These are phyloP conservation scores for Fusarium sp. DNA, from an alignment of 2,329 filamentous ascomycete genomes.

Conservation along the genomic window DNA sequence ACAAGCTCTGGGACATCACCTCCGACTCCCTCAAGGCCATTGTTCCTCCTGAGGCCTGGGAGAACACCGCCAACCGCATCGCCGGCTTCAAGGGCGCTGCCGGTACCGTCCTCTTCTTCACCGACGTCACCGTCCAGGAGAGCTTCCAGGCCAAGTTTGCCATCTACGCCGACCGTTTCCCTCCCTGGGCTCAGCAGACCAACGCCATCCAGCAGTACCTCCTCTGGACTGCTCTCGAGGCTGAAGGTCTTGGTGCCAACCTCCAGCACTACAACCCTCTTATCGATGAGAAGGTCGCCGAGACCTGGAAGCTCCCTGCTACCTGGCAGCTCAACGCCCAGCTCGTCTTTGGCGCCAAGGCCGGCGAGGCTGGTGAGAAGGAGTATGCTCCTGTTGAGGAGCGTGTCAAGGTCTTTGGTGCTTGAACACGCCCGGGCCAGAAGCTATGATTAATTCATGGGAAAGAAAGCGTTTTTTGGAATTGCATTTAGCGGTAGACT, in stretches of 20 bases:
- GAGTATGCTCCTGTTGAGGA: conserved; percentile 72
- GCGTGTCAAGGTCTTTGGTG: conserved; percentile 73
- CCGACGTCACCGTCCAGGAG: conserved; percentile 77
- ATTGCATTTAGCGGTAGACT: conserved; percentile 24
- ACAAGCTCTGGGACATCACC: conserved; percentile 86
- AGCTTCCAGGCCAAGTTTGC: conserved; percentile 76
- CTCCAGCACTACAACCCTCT: conserved; percentile 95
- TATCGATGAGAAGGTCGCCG: conserved; percentile 77
- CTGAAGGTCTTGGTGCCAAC: conserved; percentile 87
- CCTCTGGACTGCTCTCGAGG: conserved; percentile 84
- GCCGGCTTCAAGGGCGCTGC: conserved; percentile 76
- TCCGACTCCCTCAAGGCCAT: conserved; percentile 63
- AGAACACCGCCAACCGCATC: conserved; percentile 60
- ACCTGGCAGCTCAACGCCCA: conserved; percentile 85
- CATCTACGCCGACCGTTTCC: conserved; percentile 83
- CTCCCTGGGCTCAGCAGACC: conserved; percentile 79
- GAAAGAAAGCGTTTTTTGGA: conserved; percentile 11
- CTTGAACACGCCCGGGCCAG: conserved; percentile 47
- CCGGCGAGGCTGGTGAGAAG: conserved; percentile 71
- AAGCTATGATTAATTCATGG: conserved; percentile 13
- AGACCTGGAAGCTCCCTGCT: conserved; percentile 76
- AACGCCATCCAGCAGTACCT: conserved; percentile 83
- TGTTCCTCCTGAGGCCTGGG: conserved; percentile 74
- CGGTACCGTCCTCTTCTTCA: conserved; percentile 90
- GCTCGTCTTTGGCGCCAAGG: conserved; percentile 82